phyloP scores from a whole-genome alignment of 768 basidiomycete species.

The Lentinula boryana region DNA sequence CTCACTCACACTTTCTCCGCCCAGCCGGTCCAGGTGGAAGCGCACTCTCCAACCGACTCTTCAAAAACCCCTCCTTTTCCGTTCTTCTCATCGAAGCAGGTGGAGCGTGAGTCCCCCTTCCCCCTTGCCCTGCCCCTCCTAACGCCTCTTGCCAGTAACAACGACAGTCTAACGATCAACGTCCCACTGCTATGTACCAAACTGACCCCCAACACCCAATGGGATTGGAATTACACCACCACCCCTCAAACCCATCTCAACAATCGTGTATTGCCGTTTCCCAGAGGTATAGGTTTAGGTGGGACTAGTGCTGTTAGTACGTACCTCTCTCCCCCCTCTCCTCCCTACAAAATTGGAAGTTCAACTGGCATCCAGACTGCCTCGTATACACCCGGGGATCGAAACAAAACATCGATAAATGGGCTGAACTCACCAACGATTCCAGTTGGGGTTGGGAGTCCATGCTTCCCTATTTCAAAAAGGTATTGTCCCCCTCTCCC shows the following conservation, averaged over 20 bases:
- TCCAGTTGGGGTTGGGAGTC: slow-evolving; percentile 16
- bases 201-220: slow-evolving; percentile 10
- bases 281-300: slow-evolving; percentile 15
- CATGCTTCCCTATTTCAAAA: slow-evolving; percentile 13
- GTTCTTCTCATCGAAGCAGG: slow-evolving; percentile 17
- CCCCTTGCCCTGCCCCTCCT: background rate
- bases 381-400: slow-evolving; percentile 17
- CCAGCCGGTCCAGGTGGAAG: slow-evolving; percentile 16
- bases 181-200: slow-evolving; percentile 10
- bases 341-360: background rate
- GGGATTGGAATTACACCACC: slow-evolving; percentile 18
- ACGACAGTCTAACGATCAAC: slow-evolving; percentile 7
- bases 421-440: slow-evolving; percentile 12
- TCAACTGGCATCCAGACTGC: slow-evolving; percentile 7
- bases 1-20: background rate
- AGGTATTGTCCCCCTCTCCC: slow-evolving; percentile 5
- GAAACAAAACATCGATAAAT: slow-evolving; percentile 14
- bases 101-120: slow-evolving; percentile 6
- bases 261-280: slow-evolving; percentile 12
- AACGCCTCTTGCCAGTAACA: background rate
- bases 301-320: slow-evolving; percentile 15
- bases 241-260: slow-evolving; percentile 15
- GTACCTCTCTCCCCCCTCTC: background rate
- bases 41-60: slow-evolving; percentile 15
- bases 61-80: slow-evolving; percentile 9